phyloP scores from a whole-genome alignment of 495 filamentous ascomycete species.

The Bombardia bombarda region DNA sequence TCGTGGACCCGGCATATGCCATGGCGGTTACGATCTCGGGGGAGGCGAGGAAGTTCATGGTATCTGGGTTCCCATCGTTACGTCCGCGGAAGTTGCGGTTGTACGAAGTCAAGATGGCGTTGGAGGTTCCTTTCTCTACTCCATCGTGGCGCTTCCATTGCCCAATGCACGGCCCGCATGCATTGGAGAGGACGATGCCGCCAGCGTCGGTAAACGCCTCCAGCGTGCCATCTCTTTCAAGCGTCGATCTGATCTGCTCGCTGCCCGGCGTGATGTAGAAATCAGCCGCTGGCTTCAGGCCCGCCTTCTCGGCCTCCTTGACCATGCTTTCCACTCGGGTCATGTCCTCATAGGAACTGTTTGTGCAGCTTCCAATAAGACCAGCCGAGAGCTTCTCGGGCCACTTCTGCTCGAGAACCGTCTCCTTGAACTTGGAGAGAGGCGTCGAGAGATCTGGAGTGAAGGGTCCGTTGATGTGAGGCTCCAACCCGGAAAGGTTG shows the following conservation, averaged over 20 bases:
- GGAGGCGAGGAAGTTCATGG: constrained; percentile 97
- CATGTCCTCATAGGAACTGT: constrained; percentile 98
- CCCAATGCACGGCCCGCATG: constrained; percentile 91
- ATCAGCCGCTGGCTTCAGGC: constrained; percentile 76
- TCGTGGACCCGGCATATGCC: constrained; percentile 83
- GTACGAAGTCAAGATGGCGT: constrained; percentile 94
- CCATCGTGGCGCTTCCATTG: constrained; percentile 93
- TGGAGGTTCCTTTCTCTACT: constrained; percentile 71
- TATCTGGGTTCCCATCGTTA: constrained; percentile 91
- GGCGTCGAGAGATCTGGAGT: constrained; percentile 93
- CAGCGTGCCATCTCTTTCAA: constrained; percentile 78
- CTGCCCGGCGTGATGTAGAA: constrained; percentile 96
- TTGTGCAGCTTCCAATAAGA: constrained; percentile 95
- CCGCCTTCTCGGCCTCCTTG: constrained; percentile 78
- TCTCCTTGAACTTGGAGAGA: constrained; percentile 76
- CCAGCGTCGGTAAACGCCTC: constrained; percentile 81
- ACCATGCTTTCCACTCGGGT: constrained; percentile 85
- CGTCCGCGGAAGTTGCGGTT: constrained; percentile 97
- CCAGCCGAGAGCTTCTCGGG: constrained; percentile 84
- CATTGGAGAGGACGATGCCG: constrained; percentile 86
- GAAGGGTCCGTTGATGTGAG: constrained; percentile 95
- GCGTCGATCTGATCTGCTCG: constrained; percentile 91
- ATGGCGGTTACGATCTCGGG: constrained; percentile 96
- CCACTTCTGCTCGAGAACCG: constrained; percentile 79
- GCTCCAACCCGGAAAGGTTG: constrained; percentile 81